Conservation (phyloP, 768 basidiomycete genomes). For the Harrya chromipes region DNA sequence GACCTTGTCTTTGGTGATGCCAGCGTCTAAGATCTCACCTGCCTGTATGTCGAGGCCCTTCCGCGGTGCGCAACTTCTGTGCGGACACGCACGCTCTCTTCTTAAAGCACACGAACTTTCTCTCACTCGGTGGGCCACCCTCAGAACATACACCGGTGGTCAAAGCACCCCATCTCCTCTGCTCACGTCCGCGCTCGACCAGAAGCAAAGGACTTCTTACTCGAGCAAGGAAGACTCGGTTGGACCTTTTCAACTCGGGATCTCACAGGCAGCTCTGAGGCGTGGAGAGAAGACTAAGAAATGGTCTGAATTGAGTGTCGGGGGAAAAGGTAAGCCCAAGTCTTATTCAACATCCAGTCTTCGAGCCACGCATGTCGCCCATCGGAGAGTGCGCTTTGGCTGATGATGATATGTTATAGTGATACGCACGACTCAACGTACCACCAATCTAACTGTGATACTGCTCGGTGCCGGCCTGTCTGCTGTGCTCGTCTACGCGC, state of each 20-base stretch:
- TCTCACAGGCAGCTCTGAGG: constrained; percentile 53
- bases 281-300: constrained; percentile 58
- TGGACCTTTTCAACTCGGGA: constrained; percentile 76
- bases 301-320: constrained; percentile 75
- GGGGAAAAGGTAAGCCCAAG: constrained; percentile 63
- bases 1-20: constrained; percentile 4
- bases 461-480: constrained; percentile 81
- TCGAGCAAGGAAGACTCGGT: constrained; percentile 53
- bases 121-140: background rate
- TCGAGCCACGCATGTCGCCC: background rate
- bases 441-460: constrained; percentile 51
- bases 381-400: background rate
- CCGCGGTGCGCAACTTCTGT: constrained; percentile 1
- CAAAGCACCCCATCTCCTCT: constrained; percentile 46
- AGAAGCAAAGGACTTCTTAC: constrained; percentile 41
- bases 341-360: background rate
- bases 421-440: constrained; percentile 43
- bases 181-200: constrained; percentile 64
- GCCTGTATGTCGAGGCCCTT: constrained; percentile 7
- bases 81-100: background rate
- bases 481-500: constrained; percentile 67
- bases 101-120: background rate
- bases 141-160: constrained; percentile 46
- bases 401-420: constrained; percentile 7
- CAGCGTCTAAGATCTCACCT: constrained; percentile 9